phyloP scores from a whole-genome alignment of 1,284 basidiomycete species.

The Ustilago crameri region DNA sequence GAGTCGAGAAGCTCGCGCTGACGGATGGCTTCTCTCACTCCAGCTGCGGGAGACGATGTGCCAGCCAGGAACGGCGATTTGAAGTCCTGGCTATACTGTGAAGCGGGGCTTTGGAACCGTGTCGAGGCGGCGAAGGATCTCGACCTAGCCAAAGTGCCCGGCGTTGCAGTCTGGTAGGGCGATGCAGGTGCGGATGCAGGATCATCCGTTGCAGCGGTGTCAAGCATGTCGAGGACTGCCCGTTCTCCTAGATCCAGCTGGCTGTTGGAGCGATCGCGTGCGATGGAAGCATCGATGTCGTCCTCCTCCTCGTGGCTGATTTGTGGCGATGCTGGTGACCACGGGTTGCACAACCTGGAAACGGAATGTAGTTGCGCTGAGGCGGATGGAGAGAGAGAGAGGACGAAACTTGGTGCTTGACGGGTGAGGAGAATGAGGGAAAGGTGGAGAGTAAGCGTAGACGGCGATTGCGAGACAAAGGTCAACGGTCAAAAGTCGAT shows the following conservation, averaged over 20 bases:
- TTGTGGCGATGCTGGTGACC: conserved; percentile 16
- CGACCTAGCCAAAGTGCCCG: conserved; percentile 30
- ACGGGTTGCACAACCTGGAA: conserved; percentile 32
- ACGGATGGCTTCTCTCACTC: conserved; percentile 41
- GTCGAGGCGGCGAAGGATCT: conserved; percentile 39
- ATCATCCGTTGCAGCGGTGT: conserved; percentile 22
- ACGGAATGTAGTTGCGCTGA: conserved; percentile 20
- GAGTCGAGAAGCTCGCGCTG: conserved; percentile 43
- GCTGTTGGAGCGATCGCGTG: conserved; percentile 25
- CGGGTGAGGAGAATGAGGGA: conserved; percentile 13
- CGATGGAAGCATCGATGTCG: conserved; percentile 42
- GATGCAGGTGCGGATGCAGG: conserved; percentile 26
- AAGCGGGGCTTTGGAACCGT: conserved; percentile 35
- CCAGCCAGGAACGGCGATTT: conserved; percentile 34
- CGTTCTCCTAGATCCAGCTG: conserved; percentile 35
- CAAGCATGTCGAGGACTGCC: conserved; percentile 57
- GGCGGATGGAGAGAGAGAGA: conserved; percentile 10
- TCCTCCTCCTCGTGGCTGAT: conserved; percentile 41
- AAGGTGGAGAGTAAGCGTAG: conserved; percentile 1
- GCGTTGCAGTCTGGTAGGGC: conserved; percentile 37
- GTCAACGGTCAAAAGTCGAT: conserved; percentile 15
- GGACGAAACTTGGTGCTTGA: not conserved
- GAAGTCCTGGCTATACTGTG: conserved; percentile 44
- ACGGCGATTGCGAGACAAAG: not conserved
- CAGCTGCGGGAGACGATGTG: conserved; percentile 34